phyloP scores from a whole-genome alignment of 805 yeast species.

The Starmera pachycereana region DNA sequence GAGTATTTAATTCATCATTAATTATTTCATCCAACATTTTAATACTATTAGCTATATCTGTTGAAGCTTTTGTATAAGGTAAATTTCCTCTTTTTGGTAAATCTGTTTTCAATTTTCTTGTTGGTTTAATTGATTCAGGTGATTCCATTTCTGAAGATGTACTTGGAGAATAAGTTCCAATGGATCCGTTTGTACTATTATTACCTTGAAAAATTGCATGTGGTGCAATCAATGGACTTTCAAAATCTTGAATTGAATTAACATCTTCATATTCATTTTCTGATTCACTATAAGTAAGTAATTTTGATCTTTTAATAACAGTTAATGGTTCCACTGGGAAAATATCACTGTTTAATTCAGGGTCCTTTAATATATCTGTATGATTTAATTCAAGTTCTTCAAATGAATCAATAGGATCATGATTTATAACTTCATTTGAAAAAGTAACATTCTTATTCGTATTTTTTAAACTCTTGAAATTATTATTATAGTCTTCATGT shows the following conservation, averaged over 20 bases:
- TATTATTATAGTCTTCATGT: neutral
- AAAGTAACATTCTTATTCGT: constrained; percentile 15
- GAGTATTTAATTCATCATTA: constrained; percentile 13
- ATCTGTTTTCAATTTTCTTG: constrained; percentile 6
- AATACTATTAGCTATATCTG: constrained; percentile 29
- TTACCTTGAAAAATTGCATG: constrained; percentile 21
- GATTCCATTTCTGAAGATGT: constrained; percentile 32
- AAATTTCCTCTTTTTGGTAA: constrained; percentile 16
- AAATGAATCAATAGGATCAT: neutral
- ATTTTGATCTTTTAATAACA: constrained; percentile 6
- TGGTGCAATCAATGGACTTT: constrained; percentile 15
- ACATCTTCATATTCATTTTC: constrained; percentile 8
- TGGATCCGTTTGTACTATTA: constrained; percentile 24
- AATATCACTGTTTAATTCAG: constrained; percentile 8
- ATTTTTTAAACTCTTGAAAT: neutral
- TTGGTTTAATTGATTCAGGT: constrained; percentile 20
- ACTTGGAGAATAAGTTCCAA: constrained; percentile 37
- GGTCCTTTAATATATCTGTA: neutral
- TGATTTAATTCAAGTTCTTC: constrained; percentile 4
- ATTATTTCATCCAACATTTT: constrained; percentile 23
- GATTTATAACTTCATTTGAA: constrained; percentile 5
- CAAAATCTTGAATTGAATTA: constrained; percentile 1
- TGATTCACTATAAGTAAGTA: constrained; percentile 7
- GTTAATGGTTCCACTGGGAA: constrained; percentile 15
- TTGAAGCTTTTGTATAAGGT: constrained; percentile 30